Base-by-base conservation (phyloP, 2,329 filamentous ascomycete species). In the Penicillium sp. region DNA sequence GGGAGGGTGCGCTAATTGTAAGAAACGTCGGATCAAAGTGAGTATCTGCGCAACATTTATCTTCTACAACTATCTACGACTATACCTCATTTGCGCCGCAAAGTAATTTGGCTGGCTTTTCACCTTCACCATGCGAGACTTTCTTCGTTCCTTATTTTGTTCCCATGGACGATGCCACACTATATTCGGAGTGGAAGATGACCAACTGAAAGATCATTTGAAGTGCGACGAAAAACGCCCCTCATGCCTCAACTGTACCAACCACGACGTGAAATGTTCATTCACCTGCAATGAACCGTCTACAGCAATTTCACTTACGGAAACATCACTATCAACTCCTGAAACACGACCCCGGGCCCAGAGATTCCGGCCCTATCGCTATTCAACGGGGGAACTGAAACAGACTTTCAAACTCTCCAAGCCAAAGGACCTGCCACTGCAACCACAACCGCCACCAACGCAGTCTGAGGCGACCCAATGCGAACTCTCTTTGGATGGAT, bases 171-270 rank as follows among this genome's bases (percentile, higher is more conserved):
- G 31, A 27, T 35, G 9, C 10, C 29, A 39, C 3, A 14, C 24
- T 16, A 19, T 56, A 19, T 19, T 37, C 19, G 53, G 19, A 16
- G 45, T 49, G 39, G 37, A 33, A 35, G 33, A 55, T 14, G n/a
- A 48, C 10, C 13, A 19, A 10, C 29, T 19, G 2, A 45, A 61
- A 60, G 29, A 65, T 37, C n/a, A 4, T 11, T 11, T 43, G 16
- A 64, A 73, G 71, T 74, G 72, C 50, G 71, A 74, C 41, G 72
- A 74, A 56, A 68, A 64, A 44, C 67, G 63, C n/a, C 71, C 70
- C 8, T 48, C 52, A 13, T 74, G 71, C 56, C 55, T 54, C 9
- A 72, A 72, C 46, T 74, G 72, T 50, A 35, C 57, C 21, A 62
- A 66, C 8, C 70, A 72, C 53, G 60, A 62, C 10, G 61, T 69